Percentiles rank a stretch among this genome's conserved stretches.
Conservation (phyloP, 306 rosid genomes). For the Carpinus viminea region DNA sequence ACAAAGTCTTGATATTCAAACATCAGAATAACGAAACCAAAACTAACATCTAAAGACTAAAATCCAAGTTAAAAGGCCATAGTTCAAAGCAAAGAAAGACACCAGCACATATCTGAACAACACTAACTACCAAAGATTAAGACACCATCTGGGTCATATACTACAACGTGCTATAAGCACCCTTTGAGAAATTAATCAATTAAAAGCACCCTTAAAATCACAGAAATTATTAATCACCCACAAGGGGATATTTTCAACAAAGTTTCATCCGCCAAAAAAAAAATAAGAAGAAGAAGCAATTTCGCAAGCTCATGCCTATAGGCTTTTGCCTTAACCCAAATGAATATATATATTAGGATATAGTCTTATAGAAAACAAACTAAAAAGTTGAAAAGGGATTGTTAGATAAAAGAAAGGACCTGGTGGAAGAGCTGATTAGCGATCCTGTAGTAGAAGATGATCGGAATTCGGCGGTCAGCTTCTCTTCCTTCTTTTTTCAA, state of each 20-base stretch:
- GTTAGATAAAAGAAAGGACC: slow-evolving; percentile 15
- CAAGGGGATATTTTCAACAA: neutral
- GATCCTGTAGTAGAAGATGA: neutral
- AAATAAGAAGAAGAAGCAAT: no score
- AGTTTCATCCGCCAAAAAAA: neutral
- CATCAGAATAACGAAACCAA: neutral
- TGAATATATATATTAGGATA: neutral
- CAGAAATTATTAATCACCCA: slow-evolving; percentile 10
- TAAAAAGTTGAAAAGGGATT: neutral
- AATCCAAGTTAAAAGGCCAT: neutral
- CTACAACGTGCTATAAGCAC: neutral
- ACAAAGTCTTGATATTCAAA: neutral
- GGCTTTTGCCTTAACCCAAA: neutral
- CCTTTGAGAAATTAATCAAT: neutral
- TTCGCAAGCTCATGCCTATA: neutral
- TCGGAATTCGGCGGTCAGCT: neutral
- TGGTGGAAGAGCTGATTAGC: neutral
- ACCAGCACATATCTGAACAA: neutral
- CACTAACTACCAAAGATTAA: neutral
- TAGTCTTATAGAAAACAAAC: no score
- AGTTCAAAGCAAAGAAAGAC: neutral
- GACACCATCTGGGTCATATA: neutral
- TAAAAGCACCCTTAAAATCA: neutral
- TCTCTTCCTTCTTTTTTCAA: neutral
- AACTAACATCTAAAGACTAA: neutral